Evolutionary conservation across 2,329 filamentous ascomycete genomes (phyloP), one percentile per base, ranked within the genome.

Genomic region (Daldinia sp.): DNA sequence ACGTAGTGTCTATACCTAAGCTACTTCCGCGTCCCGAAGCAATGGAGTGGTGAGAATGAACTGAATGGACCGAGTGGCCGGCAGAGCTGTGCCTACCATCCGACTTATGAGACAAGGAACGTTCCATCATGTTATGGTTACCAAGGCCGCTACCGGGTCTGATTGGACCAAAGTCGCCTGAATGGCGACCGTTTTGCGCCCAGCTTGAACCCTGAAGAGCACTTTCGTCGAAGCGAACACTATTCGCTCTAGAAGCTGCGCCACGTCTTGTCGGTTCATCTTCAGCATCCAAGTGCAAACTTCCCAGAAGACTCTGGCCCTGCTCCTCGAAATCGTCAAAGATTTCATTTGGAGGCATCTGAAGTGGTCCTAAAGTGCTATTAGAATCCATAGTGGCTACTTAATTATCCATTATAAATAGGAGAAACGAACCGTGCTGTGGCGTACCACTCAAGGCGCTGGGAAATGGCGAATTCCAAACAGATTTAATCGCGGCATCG

Each of bases 381-480:
- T 72, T 75, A 69, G 74, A 74, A 68, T 70, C 28, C 51, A n/a
- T 48, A 26, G 7, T 44, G 18, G 30, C 50, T 23, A 54, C 33
- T 2, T 35, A 35, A 1, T 33, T 54, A 37, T 48, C 12, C n/a
- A 18, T 55, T 65, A 39, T 55, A 63, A 60, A 62, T 28, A 65
- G 44, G 61, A 23, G n/a, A 44, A 39, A 78, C 88, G 80, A 82
- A 97, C 95, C 93, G 83, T 97, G 92, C 78, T 97, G 92, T 60
- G 94, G 92, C 51, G 93, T 94, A 61, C 93, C 92, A 74, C 91
- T 90, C 65, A 97, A 80, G 42, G 94, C 89, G 72, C 90, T 91
- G n/a, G 95, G 94, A 78, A 98, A 98, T 15, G 94, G 94, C 63
- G 94, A 97, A 72, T 92, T 91, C 96, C 96, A 99, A 63, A 97